Evolutionary conservation across 768 basidiomycete species (phyloP).

Genomic region (Boletus pseudo-olivaceus): DNA sequence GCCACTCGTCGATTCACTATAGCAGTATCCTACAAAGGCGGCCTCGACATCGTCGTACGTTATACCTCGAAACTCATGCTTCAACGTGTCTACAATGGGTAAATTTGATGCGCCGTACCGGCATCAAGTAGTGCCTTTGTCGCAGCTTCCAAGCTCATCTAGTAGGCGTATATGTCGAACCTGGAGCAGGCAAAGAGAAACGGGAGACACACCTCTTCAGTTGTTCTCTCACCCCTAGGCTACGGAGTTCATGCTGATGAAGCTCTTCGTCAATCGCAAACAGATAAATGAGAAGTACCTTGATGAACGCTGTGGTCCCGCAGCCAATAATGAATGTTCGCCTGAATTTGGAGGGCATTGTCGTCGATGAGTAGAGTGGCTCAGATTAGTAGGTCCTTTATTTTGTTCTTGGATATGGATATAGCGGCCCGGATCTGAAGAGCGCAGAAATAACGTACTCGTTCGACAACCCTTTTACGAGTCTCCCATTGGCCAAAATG

Average conservation of each 20-base stretch:
- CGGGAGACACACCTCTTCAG: conserved; percentile 52
- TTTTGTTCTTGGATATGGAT: too few species aligned
- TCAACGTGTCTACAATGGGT: conserved; percentile 8
- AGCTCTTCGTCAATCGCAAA: not conserved
- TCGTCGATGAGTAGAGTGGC: not conserved
- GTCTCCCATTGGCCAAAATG: too few species aligned
- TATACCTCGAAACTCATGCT: conserved; percentile 47
- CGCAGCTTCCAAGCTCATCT: conserved; percentile 52
- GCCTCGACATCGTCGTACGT: conserved; percentile 71
- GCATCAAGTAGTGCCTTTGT: conserved; percentile 85
- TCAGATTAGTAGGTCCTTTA: not conserved
- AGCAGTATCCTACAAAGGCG: conserved; percentile 73
- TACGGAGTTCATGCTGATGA: conserved; percentile 21
- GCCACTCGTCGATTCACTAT: conserved; percentile 74
- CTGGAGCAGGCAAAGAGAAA: not conserved
- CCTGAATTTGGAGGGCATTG: conserved; percentile 7
- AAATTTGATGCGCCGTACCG: conserved; percentile 35
- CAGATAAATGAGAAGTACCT: conserved; percentile 39
- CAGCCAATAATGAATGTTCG: conserved; percentile 64
- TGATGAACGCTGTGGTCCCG: conserved; percentile 76
- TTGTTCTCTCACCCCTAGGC: conserved; percentile 63
- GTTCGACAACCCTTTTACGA: too few species aligned
- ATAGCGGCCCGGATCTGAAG: too few species aligned
- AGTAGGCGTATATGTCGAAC: not conserved
- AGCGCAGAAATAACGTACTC: too few species aligned